Base-by-base conservation (phyloP, 257 asterid species). In the Coffea eugenioides region DNA sequence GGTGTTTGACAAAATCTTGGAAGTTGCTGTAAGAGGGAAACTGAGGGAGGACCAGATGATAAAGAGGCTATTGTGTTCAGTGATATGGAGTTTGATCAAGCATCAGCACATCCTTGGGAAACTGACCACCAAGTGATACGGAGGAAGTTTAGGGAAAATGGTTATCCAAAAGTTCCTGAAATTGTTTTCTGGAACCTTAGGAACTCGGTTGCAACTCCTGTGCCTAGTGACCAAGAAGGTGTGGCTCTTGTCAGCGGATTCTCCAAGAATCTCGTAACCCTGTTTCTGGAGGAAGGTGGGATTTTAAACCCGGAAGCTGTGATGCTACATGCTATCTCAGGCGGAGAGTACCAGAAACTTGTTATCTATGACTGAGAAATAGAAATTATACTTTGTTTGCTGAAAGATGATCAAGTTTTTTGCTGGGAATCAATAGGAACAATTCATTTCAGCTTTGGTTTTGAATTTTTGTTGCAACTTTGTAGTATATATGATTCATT, bases 121-220 rank as follows among this genome's bases (percentile, higher is more conserved):
- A 90, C 90, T 0, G 94, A 90, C 79, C 88, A 91, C 72, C 83
- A 83, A 74, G 88, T 78, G 15, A 89, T 86, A 36, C 82, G 82
- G 76, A 82, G 91, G 59, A 91, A 91, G 64, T 91, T 84, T 52
- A 64, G 61, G 78, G 87, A 83, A 78, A 82, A 74, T 56, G 95
- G 91, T 5, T 89, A 77, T 31, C 16, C 36, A 76, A 80, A 78
- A 39, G 91, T 89, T 71, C 93, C 93, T 0, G 92, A 91, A 74
- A 88, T 89, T 21, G 93, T 89, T 74, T 91, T 91, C 71, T 91
- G 95, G 95, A 91, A 91, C 87, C 83, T 91, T 13, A 79, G 90
- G 46, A 67, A 78, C 46, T 91, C 95, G 0, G 59, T 39, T 49
- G 80, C 93, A 18, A 89, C 90, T 23, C 93, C 91, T 2, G 92